Evolutionary conservation across 129 eudicot species (phyloP).

Genomic region (Artemisia tridentata): DNA sequence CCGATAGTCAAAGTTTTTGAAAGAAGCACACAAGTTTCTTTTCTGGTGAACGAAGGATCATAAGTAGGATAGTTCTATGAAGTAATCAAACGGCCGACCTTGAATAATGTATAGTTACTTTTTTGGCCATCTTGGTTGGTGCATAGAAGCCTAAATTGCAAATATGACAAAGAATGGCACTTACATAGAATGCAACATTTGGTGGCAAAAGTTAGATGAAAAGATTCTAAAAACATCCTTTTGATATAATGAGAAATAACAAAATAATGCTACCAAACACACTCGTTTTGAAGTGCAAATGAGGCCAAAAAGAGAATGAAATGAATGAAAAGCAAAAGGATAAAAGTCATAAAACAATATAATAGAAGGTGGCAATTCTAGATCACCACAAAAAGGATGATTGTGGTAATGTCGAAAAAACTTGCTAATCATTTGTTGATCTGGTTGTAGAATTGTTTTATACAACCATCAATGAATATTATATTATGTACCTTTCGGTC

Average conservation of each 20-base stretch:
- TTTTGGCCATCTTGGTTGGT: constrained; percentile 23
- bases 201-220: constrained; percentile 13
- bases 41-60: background rate
- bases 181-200: constrained; percentile 13
- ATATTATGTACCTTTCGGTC: constrained; percentile 25
- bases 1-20: no score
- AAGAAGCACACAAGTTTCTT: no score
- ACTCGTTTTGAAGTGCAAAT: constrained; percentile 25
- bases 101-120: constrained; percentile 6
- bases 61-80: background rate
- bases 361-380: constrained; percentile 24
- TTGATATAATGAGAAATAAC: background rate
- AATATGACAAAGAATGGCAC: constrained; percentile 35
- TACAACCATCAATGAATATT: background rate
- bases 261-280: constrained; percentile 33
- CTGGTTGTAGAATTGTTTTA: background rate
- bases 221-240: constrained; percentile 21
- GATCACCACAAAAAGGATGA: constrained; percentile 25
- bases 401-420: constrained; percentile 14
- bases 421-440: constrained; percentile 18
- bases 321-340: constrained; percentile 2
- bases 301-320: constrained; percentile 33
- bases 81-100: background rate
- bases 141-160: constrained; percentile 10
- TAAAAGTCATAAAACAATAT: background rate